These are phyloP conservation scores for Sarocladium oryzae DNA, from an alignment of 2,329 filamentous ascomycete genomes.

Conservation along the genomic window DNA sequence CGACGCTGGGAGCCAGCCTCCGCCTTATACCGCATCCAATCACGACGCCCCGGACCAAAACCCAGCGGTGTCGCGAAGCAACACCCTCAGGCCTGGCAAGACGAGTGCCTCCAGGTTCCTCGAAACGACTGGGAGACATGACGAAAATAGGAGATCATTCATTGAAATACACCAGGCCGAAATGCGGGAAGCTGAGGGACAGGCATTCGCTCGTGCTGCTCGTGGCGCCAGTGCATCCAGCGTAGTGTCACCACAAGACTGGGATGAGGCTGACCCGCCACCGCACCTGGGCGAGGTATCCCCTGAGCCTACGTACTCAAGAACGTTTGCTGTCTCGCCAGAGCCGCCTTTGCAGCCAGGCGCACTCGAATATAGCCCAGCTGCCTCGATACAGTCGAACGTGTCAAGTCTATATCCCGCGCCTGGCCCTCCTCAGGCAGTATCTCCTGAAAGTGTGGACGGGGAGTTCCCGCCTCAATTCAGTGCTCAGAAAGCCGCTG, in stretches of 20 bases:
- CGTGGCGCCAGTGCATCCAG: constrained; percentile 26
- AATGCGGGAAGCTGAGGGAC: constrained; percentile 55
- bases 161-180: constrained; percentile 53
- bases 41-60: neutral
- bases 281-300: constrained; percentile 15
- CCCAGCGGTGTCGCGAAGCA: neutral
- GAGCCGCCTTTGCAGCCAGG: constrained; percentile 17
- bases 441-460: neutral
- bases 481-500: constrained; percentile 25
- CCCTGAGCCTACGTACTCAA: constrained; percentile 13
- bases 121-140: constrained; percentile 32
- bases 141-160: constrained; percentile 51
- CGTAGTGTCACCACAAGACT: constrained; percentile 23
- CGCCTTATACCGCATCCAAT: neutral
- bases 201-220: constrained; percentile 48
- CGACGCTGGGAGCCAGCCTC: constrained; percentile 9
- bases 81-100: constrained; percentile 25
- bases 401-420: constrained; percentile 23
- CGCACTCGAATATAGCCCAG: constrained; percentile 34
- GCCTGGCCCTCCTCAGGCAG: constrained; percentile 16
- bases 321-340: constrained; percentile 17
- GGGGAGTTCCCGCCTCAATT: constrained; percentile 13
- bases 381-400: constrained; percentile 28
- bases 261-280: constrained; percentile 20
- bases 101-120: constrained; percentile 34